These are phyloP conservation scores for Bocquillonia castaneifolia DNA, from an alignment of 441 rosid species.

Conservation along the genomic window DNA sequence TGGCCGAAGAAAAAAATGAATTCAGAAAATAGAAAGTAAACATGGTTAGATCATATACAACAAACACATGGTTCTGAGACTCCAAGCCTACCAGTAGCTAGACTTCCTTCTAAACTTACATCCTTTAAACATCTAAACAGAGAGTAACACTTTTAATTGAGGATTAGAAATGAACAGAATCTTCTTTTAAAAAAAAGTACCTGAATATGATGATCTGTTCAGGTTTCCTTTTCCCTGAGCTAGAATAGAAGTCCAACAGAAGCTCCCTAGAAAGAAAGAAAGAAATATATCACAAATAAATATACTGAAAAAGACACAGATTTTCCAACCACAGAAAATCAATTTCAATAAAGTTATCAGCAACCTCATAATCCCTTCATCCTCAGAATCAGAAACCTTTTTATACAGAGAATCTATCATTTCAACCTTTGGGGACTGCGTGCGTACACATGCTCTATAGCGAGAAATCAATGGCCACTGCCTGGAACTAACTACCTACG, in stretches of 20 bases:
- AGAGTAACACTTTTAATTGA: background rate
- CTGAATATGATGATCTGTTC: conserved; percentile 80
- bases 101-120: background rate
- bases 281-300: background rate
- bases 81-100: background rate
- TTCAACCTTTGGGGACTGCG: conserved; percentile 73
- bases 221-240: conserved; percentile 70
- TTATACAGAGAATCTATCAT: conserved; percentile 68
- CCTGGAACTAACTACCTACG: conserved; percentile 67
- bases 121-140: too few species aligned
- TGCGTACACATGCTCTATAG: conserved; percentile 74
- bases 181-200: too few species aligned
- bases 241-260: conserved; percentile 61
- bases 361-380: conserved; percentile 75
- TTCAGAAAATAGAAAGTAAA: too few species aligned
- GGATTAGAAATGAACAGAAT: background rate
- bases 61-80: background rate
- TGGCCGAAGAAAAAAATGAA: too few species aligned
- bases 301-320: background rate
- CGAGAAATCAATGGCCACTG: conserved; percentile 79
- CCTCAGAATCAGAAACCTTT: conserved; percentile 48
- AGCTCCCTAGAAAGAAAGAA: conserved; percentile 47
- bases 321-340: background rate
- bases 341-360: background rate
- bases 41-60: background rate